A percentile compares a stretch with the other conserved stretches of the same genome.
Conservation (phyloP, 2,329 filamentous ascomycete genomes). For the Whalleya microplaca region DNA sequence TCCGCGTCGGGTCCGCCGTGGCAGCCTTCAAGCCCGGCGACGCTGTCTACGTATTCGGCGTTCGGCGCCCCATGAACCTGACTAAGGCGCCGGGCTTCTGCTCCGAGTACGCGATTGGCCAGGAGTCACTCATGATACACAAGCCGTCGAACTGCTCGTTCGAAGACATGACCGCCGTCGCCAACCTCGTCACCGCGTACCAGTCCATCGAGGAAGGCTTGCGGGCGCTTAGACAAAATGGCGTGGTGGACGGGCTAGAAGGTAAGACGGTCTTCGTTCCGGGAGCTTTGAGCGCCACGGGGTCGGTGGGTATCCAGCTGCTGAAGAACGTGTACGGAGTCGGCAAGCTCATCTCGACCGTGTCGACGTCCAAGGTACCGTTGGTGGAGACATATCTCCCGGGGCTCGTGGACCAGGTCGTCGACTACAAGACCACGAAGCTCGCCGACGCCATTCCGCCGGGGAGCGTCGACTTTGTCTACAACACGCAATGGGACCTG, state of each 20-base stretch:
- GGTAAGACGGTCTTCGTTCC: conserved; percentile 54
- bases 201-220: conserved; percentile 48
- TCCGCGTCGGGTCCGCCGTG: too few species aligned
- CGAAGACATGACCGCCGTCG: conserved; percentile 35
- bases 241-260: conserved; percentile 44
- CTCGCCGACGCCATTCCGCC: conserved; percentile 42
- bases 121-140: conserved; percentile 40
- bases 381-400: conserved; percentile 47
- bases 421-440: conserved; percentile 53
- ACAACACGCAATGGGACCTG: conserved; percentile 51
- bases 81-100: conserved; percentile 37
- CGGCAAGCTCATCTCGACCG: conserved; percentile 52
- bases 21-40: too few species aligned
- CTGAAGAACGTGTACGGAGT: conserved; percentile 55
- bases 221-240: conserved; percentile 38
- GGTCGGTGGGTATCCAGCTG: conserved; percentile 51
- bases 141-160: conserved; percentile 37
- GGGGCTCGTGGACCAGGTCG: conserved; percentile 54
- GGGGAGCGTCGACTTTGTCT: conserved; percentile 53
- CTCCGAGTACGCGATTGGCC: conserved; percentile 45
- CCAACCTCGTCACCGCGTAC: conserved; percentile 42
- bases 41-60: too few species aligned
- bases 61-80: conserved; percentile 42
- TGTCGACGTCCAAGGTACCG: conserved; percentile 54
- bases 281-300: conserved; percentile 53